Evolutionary conservation across 2,329 filamentous ascomycete genomes (phyloP), one percentile per base, ranked within the genome.

Genomic region (Lecanicillium sp.): DNA sequence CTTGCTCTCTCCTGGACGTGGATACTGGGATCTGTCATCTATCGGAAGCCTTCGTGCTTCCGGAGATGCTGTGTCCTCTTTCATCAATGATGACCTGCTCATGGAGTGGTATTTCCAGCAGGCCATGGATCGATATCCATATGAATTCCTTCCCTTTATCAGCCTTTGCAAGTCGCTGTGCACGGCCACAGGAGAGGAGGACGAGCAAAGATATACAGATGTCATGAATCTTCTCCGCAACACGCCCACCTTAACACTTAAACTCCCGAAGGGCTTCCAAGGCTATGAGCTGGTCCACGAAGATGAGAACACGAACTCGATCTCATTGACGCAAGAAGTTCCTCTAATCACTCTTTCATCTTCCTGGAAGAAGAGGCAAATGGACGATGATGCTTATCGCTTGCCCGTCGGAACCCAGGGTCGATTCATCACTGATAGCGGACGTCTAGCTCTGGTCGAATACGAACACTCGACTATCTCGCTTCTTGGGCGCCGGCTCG

Each of bases 301-400:
- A 65, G 88, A 95, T 54, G 87, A 93, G 51, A 90, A 93, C 55
- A 81, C 80, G 21, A 93, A 94, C 57, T 81, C 80, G 15, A 86
- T 96, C 51, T 75, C 79, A 51, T 76, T 96, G 4, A 70, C 75
- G 1, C 71, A 75, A 37, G 75, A 83, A 44, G 68, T 90, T 7
- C 73, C 81, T 2, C 72, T 90, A 3, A 85, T 91, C 52, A 67
- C 66, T 4, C 61, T 72, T 52, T 61, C 68, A 44, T 61, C 74
- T 50, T 67, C 65, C 14, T 71, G 73, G 58, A 71, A 68, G 50
- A 66, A 70, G 51, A 60, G 69, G 26, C 62, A 67, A 7, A 62
- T 67, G 14, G 68, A 70, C 33, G 69, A 76, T 36, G 71, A 78
- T 48, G 68, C 60, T 55, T 82, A 89, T 54, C 72, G 74, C 41